Evolutionary conservation across 176 grass and related monocot genomes (phyloP).

Genomic region (Hyparrhenia diplandra): DNA sequence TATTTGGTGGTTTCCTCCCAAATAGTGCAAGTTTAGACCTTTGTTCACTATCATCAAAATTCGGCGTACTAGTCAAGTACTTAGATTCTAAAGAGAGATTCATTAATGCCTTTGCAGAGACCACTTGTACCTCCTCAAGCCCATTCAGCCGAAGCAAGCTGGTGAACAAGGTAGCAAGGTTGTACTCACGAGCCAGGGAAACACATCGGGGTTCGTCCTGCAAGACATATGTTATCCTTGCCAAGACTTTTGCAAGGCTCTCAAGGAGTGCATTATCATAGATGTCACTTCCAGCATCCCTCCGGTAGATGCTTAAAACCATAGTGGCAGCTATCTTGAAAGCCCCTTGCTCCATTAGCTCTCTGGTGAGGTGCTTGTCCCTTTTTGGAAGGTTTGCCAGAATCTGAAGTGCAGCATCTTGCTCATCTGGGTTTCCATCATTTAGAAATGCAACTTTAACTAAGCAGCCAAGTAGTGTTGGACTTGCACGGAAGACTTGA

Average conservation of each 20-base stretch:
- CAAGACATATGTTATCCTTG: constrained; percentile 59
- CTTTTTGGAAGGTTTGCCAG: constrained; percentile 62
- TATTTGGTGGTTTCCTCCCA: constrained; percentile 7
- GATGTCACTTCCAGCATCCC: constrained; percentile 30
- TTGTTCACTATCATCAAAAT: constrained; percentile 24
- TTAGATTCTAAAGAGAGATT: constrained; percentile 73
- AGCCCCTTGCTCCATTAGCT: constrained; percentile 59
- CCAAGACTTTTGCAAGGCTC: constrained; percentile 54
- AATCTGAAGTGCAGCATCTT: constrained; percentile 57
- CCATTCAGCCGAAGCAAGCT: constrained; percentile 67
- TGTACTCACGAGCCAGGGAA: constrained; percentile 54
- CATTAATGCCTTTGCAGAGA: constrained; percentile 59
- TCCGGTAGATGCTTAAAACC: constrained; percentile 46
- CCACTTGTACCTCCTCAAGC: constrained; percentile 42
- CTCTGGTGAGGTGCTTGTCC: constrained; percentile 45
- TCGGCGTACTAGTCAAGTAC: constrained; percentile 40
- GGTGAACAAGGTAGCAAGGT: constrained; percentile 56
- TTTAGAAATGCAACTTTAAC: constrained; percentile 35
- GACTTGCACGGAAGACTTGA: constrained; percentile 47
- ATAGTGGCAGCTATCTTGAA: constrained; percentile 51
- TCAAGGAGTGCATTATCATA: constrained; percentile 40
- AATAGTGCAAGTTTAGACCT: constrained; percentile 21
- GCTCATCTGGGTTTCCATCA: constrained; percentile 48
- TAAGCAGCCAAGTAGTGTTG: constrained; percentile 59
- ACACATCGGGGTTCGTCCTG: constrained; percentile 37